These are phyloP conservation scores for Salix brachista DNA, from an alignment of 345 rosid species.

Conservation along the genomic window DNA sequence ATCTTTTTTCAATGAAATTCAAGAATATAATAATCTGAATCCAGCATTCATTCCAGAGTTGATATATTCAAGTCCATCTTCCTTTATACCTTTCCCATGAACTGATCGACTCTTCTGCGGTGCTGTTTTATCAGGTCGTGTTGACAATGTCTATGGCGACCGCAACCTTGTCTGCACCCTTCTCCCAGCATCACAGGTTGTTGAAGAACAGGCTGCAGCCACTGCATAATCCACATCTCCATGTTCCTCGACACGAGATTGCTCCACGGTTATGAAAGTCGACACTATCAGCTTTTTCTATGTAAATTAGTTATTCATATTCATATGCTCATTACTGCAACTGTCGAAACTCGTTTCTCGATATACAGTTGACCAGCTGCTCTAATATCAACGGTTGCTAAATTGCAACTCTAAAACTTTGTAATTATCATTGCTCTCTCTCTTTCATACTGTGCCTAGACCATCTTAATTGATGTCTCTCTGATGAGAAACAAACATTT, in stretches of 20 bases:
- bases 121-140: constrained; percentile 56
- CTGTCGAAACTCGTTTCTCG: constrained; percentile 25
- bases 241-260: constrained; percentile 10
- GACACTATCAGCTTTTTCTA: constrained; percentile 3
- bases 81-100: background rate
- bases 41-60: background rate
- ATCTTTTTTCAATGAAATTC: background rate
- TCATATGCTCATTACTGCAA: constrained; percentile 18
- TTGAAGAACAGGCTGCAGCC: constrained; percentile 82
- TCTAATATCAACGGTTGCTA: constrained; percentile 19
- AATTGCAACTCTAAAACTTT: constrained; percentile 28
- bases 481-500: background rate
- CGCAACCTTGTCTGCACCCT: constrained; percentile 94
- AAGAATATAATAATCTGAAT: background rate
- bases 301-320: constrained; percentile 30
- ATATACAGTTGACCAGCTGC: constrained; percentile 23
- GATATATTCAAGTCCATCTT: background rate
- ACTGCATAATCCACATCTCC: constrained; percentile 42
- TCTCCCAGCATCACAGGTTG: constrained; percentile 53
- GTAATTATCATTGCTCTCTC: constrained; percentile 18
- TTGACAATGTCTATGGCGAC: constrained; percentile 95
- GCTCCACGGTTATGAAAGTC: constrained; percentile 2
- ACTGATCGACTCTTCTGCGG: background rate
- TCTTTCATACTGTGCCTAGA: background rate
- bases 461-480: background rate